A percentile compares a stretch with the other conserved stretches of the same genome.
Conservation (phyloP, 108 stramenopile species). For the Nitzschia putrida region DNA sequence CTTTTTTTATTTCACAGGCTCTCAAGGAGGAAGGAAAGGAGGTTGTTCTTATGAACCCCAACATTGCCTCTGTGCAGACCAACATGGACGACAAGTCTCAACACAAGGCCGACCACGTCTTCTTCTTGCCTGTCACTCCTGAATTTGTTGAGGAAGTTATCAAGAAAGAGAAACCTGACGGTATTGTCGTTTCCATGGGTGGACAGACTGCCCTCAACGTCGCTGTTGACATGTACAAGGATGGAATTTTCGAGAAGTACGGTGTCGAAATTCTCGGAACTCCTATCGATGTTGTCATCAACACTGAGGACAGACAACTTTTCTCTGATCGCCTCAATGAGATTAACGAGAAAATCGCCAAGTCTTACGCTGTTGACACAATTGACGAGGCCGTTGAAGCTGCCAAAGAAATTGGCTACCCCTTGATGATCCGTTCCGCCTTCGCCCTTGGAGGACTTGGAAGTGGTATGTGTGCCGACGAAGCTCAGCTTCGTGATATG, state of each 20-base stretch:
- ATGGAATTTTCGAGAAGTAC: constrained; percentile 92
- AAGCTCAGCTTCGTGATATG: constrained; percentile 81
- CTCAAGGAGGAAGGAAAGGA: constrained; percentile 98
- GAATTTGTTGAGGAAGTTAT: constrained; percentile 96
- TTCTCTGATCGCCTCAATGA: constrained; percentile 92
- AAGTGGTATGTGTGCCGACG: constrained; percentile 91
- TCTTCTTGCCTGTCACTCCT: constrained; percentile 96
- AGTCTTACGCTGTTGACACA: constrained; percentile 77
- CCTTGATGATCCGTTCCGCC: constrained; percentile 96
- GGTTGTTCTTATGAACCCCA: constrained; percentile 99
- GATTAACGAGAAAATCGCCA: constrained; percentile 96
- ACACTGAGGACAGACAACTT: constrained; percentile 97
- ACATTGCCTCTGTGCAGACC: constrained; percentile 99
- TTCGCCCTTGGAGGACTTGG: constrained; percentile 98
- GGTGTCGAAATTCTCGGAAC: constrained; percentile 94
- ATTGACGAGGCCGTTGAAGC: constrained; percentile 85
- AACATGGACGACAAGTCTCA: constrained; percentile 90
- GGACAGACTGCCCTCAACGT: constrained; percentile 99
- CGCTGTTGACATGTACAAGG: constrained; percentile 89
- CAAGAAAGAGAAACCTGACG: constrained; percentile 96
- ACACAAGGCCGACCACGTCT: constrained; percentile 88
- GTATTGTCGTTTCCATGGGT: constrained; percentile 97
- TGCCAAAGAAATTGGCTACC: constrained; percentile 93
- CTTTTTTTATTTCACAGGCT: constrained; percentile 50
- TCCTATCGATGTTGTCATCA: constrained; percentile 90